Evolutionary conservation across 441 rosid genomes (phyloP).

Genomic region (Corymbia citriodora): DNA sequence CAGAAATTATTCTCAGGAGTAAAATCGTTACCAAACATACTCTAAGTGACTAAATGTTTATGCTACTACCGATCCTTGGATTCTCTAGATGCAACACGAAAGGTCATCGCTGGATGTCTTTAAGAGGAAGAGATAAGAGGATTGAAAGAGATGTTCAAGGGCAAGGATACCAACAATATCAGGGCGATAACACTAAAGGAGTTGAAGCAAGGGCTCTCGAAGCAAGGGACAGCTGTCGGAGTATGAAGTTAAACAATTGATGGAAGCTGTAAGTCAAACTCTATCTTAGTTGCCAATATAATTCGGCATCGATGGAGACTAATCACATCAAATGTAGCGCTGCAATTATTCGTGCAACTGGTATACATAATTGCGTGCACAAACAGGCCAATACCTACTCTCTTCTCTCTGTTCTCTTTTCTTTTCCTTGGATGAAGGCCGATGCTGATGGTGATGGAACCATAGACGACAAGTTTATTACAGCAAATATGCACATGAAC

Average conservation of each 20-base stretch:
- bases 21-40: too few species aligned
- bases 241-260: constrained; percentile 66
- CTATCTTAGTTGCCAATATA: background rate
- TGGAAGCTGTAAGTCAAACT: constrained; percentile 60
- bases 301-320: background rate
- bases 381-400: background rate
- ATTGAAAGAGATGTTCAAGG: constrained; percentile 72
- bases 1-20: too few species aligned
- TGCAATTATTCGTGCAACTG: background rate
- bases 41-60: background rate
- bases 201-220: constrained; percentile 71
- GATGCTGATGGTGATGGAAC: background rate
- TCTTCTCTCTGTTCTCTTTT: background rate
- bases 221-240: constrained; percentile 82
- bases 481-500: constrained; percentile 1
- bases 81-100: background rate
- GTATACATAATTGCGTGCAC: background rate
- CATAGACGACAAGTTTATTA: background rate
- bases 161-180: constrained; percentile 68
- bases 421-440: background rate
- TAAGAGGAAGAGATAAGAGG: constrained; percentile 93
- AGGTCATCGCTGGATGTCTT: constrained; percentile 89
- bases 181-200: constrained; percentile 88
- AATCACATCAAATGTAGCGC: background rate
- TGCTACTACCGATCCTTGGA: background rate